phyloP scores from a whole-genome alignment of 2,329 filamentous ascomycete genomes.

The Fusarium xylarioides region DNA sequence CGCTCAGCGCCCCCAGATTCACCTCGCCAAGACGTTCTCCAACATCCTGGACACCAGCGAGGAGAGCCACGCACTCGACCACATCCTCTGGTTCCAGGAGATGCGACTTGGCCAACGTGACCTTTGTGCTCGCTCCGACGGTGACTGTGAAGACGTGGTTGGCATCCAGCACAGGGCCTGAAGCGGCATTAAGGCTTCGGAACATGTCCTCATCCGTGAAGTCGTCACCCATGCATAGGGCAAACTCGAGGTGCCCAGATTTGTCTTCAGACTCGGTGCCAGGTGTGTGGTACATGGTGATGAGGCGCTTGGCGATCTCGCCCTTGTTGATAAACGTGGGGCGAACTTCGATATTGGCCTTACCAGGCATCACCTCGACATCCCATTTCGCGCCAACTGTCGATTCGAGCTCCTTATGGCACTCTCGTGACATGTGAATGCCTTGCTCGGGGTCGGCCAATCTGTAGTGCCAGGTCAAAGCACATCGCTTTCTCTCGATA shows the following conservation, averaged over 20 bases:
- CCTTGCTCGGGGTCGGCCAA: slow-evolving; percentile 88
- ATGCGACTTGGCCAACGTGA: slow-evolving; percentile 90
- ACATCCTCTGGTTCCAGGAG: slow-evolving; percentile 89
- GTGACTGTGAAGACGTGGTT: slow-evolving; percentile 89
- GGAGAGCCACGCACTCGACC: slow-evolving; percentile 71
- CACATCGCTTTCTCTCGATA: slow-evolving; percentile 93
- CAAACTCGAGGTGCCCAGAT: slow-evolving; percentile 76
- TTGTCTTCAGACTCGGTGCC: slow-evolving; percentile 57
- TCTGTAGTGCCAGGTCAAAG: slow-evolving; percentile 97
- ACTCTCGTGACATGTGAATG: slow-evolving; percentile 79
- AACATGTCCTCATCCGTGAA: slow-evolving; percentile 99
- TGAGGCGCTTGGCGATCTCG: slow-evolving; percentile 86
- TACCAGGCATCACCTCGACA: slow-evolving; percentile 95
- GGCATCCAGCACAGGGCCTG: slow-evolving; percentile 60
- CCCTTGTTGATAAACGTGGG: slow-evolving; percentile 98
- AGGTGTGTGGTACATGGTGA: slow-evolving; percentile 73
- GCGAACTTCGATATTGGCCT: slow-evolving; percentile 96
- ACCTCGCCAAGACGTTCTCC: slow-evolving; percentile 58
- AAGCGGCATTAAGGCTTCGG: slow-evolving; percentile 74
- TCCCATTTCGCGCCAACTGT: slow-evolving; percentile 83
- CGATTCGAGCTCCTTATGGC: slow-evolving; percentile 80
- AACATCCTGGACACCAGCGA: slow-evolving; percentile 58
- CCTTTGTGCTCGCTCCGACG: slow-evolving; percentile 90
- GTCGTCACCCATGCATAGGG: slow-evolving; percentile 92
- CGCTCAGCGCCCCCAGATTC: slow-evolving; percentile 64